These are phyloP conservation scores for Bryoerythrophyllum caledonicum DNA, from an alignment of 225 moss, liverwort and hornwort species.

Conservation along the genomic window DNA sequence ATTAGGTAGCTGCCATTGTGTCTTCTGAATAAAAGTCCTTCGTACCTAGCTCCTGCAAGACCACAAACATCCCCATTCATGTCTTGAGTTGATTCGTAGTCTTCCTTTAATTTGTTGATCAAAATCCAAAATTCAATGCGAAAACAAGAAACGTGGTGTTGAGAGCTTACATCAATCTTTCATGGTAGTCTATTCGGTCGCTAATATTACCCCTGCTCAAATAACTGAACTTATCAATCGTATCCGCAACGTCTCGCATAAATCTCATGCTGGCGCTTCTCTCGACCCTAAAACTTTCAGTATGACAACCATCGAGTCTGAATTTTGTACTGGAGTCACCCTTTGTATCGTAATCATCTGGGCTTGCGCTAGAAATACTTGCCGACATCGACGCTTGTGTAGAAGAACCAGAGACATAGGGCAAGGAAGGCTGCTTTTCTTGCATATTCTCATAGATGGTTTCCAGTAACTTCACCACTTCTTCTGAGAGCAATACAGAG, in stretches of 20 bases:
- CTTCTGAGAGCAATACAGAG: slow-evolving; percentile 44
- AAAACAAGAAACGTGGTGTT: not conserved
- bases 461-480: slow-evolving; percentile 51
- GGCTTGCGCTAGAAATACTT: slow-evolving; percentile 45
- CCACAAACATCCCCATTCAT: not conserved
- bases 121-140: slow-evolving; percentile 3
- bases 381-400: slow-evolving; percentile 41
- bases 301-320: slow-evolving; percentile 28
- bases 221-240: slow-evolving; percentile 35
- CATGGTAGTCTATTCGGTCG: slow-evolving; percentile 38
- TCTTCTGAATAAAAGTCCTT: slow-evolving; percentile 9
- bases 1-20: slow-evolving; percentile 5
- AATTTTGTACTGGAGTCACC: slow-evolving; percentile 26
- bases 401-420: slow-evolving; percentile 44
- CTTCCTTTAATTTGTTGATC: not conserved
- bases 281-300: slow-evolving; percentile 31
- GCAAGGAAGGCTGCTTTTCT: slow-evolving; percentile 35
- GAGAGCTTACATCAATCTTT: slow-evolving; percentile 47
- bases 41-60: slow-evolving; percentile 37
- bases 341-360: slow-evolving; percentile 42
- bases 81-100: not conserved
- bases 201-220: slow-evolving; percentile 35
- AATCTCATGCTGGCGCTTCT: slow-evolving; percentile 33
- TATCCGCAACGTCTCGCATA: slow-evolving; percentile 41
- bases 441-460: slow-evolving; percentile 46